Base-by-base conservation (phyloP, 305 asterid genomes). In the Solanum hybrid region DNA sequence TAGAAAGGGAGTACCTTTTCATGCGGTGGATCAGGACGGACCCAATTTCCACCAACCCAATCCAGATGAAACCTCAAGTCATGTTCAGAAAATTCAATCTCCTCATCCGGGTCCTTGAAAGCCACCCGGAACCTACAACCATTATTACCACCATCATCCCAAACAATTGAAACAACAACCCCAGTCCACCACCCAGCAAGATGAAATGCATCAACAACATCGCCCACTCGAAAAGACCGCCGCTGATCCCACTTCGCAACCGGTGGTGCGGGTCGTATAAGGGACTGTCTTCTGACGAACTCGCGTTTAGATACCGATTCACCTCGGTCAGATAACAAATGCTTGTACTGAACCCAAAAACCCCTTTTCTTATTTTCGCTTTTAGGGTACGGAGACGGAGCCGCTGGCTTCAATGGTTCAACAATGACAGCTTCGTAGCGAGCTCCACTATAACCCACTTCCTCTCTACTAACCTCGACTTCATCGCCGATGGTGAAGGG, bases 131-230 rank as follows among this genome's bases (percentile, higher is more conserved):
- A 41, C 73, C 38, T 22, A 20, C 73, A 41, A 27, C 10, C 34
- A 13, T 81, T 37, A 39, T 26, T 11, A 41, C 14, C 1, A 15
- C 37, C 87, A 27, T 39, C 73, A 41, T 10, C 38, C 65, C 17
- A 31, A 83, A 41, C 72, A 83, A 83, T 31, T 15, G 26, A 27
- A 83, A 29, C 87, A 83, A 83, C 38, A 20, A 83, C 87, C 13
- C 87, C 87, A 7, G 36, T 4, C 87, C 87, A 41, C 87, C 87
- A 83, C 9, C 87, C 87, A 1, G 87, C 87, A 41, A 83, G 87
- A 83, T 83, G 6, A 83, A 83, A 83, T 27, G 87, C 73, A 83
- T 83, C 87, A 41, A 83, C 73, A 27, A 83, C 73, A 83, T 83
- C 87, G 14, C 57, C 33, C 26, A 83, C 27, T 51, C 34, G 36